Base-by-base conservation (phyloP, 257 asterid genomes). In the Phtheirospermum japonicum region DNA sequence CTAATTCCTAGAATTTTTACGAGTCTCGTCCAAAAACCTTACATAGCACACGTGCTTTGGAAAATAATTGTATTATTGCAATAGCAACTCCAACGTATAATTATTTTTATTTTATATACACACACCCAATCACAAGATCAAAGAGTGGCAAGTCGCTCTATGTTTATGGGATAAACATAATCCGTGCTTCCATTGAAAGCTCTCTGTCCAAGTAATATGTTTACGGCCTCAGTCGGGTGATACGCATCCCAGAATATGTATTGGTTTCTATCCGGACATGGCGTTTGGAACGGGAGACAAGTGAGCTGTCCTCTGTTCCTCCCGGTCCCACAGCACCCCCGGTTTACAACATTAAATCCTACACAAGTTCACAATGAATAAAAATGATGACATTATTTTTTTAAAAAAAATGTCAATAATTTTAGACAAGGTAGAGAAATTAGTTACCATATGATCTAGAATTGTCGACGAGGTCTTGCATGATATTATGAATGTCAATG, bases 191-290 rank as follows among this genome's bases (percentile, higher is more conserved):
- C 95, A 61, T 50, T 69, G 67, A 87, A 90, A 45, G 96, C 95
- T 54, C 61, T 80, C 71, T 66, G 76, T 4, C 82, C 97, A 37
- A 90, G 80, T 76, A 90, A 45, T 26, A 75, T 55, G 60, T 90
- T 90, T 0, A 87, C 95, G 9, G 97, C 97, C 62, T 71, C 89
- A 0, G 97, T 87, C 1, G 96, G 96, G 71, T 90, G 96, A 65
- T 80, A 90, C 1, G 97, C 97, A 59, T 90, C 97, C 97, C 97
- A 87, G 76, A 85, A 88, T 57, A 88, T 70, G 68, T 80, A 90
- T 14, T 62, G 70, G 4, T 77, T 68, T 73, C 96, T 79, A 13
- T 83, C 73, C 4, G 76, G 71, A 65, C 96, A 90, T 1, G 97
- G 96, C 20, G 77, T 78, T 71, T 85, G 89, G 53, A 83, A 75